phyloP scores from a whole-genome alignment of 768 basidiomycete species.

The Trametes sanguinea region DNA sequence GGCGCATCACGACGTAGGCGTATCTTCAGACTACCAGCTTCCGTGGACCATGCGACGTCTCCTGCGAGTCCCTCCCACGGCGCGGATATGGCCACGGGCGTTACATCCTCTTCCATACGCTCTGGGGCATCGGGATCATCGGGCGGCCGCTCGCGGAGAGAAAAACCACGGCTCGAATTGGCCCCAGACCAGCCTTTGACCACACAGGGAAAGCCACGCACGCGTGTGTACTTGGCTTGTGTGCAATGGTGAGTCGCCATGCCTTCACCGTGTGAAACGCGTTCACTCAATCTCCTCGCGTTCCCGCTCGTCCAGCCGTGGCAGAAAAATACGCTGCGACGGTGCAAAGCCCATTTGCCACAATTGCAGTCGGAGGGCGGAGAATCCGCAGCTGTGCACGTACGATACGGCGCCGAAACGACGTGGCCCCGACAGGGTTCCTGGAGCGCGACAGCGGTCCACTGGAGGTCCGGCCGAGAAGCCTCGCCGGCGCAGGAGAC shows the following conservation, averaged over 20 bases:
- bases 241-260: slow-evolving; percentile 61
- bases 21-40: slow-evolving; percentile 7
- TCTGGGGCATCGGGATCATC: slow-evolving; percentile 9
- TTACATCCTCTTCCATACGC: slow-evolving; percentile 5
- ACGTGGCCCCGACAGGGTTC: slow-evolving; percentile 76
- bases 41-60: neutral
- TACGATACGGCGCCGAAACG: slow-evolving; percentile 77
- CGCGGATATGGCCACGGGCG: neutral
- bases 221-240: slow-evolving; percentile 79
- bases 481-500: slow-evolving; percentile 25
- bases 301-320: slow-evolving; percentile 49
- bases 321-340: slow-evolving; percentile 80
- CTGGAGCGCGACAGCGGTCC: slow-evolving; percentile 75
- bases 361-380: slow-evolving; percentile 62
- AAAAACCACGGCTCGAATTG: slow-evolving; percentile 60
- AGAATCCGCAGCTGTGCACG: slow-evolving; percentile 46
- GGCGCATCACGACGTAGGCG: slow-evolving; percentile 4
- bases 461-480: slow-evolving; percentile 41
- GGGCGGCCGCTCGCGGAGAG: slow-evolving; percentile 28
- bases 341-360: slow-evolving; percentile 77
- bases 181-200: slow-evolving; percentile 79
- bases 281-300: neutral
- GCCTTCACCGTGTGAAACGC: neutral
- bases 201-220: slow-evolving; percentile 75
- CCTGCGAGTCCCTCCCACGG: slow-evolving; percentile 17